These are phyloP conservation scores for Cryoendolithus antarcticus DNA, from an alignment of 2,329 filamentous ascomycete species.

Conservation along the genomic window DNA sequence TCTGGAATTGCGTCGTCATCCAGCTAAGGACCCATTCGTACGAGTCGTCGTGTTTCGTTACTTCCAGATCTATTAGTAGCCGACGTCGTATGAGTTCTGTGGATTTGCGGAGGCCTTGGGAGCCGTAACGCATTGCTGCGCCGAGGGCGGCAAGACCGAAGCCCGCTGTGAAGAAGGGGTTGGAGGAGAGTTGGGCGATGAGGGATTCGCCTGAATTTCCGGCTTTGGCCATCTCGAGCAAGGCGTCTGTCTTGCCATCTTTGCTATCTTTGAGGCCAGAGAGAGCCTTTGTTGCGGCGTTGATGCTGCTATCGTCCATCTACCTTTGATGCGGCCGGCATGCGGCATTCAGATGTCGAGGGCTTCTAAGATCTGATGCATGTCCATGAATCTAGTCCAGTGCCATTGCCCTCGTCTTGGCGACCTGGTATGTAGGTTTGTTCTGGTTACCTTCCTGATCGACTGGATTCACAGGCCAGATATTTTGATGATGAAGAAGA, in stretches of 20 bases:
- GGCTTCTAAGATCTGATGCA: neutral
- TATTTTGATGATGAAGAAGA: too few species aligned
- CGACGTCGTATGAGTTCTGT: constrained; percentile 67
- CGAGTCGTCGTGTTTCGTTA: constrained; percentile 83
- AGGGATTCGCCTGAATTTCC: constrained; percentile 24
- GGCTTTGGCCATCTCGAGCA: constrained; percentile 25
- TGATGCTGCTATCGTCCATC: neutral
- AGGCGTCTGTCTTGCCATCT: constrained; percentile 16
- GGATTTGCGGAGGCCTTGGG: constrained; percentile 60
- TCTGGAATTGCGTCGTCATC: constrained; percentile 54
- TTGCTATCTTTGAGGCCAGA: constrained; percentile 3
- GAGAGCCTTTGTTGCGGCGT: neutral
- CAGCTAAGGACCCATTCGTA: constrained; percentile 92
- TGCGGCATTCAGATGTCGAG: neutral
- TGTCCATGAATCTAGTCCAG: too few species aligned
- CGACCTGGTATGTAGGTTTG: too few species aligned
- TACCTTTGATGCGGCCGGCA: neutral
- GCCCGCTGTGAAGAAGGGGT: constrained; percentile 47
- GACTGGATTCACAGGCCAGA: too few species aligned
- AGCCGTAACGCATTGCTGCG: constrained; percentile 66
- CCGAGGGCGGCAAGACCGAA: constrained; percentile 86
- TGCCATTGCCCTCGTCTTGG: too few species aligned
- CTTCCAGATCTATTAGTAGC: constrained; percentile 89
- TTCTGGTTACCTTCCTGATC: too few species aligned
- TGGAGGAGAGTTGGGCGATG: constrained; percentile 34